Evolutionary conservation across 2,329 filamentous ascomycete genomes (phyloP).

Genomic region (Diaporthe destruens): DNA sequence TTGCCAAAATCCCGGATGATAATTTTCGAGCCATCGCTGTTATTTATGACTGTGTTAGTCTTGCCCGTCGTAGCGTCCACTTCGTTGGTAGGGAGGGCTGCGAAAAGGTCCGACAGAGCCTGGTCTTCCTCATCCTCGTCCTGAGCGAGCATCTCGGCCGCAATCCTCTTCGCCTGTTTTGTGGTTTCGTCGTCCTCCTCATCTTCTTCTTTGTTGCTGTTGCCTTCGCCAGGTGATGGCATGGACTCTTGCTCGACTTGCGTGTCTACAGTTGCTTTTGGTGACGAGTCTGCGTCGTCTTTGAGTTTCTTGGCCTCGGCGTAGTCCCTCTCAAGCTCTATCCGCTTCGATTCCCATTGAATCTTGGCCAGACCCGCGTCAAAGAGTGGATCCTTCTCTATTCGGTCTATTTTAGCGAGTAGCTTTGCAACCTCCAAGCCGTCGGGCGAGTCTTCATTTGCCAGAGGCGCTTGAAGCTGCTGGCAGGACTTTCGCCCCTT

Average conservation of each 20-base stretch:
- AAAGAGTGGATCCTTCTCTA: conserved; percentile 84
- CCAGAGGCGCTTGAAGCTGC: conserved; percentile 40
- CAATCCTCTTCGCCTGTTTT: conserved; percentile 69
- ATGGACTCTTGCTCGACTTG: conserved; percentile 42
- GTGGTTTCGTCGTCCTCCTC: conserved; percentile 61
- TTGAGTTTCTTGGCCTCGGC: conserved; percentile 61
- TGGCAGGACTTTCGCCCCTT: conserved; percentile 49
- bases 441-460: conserved; percentile 45
- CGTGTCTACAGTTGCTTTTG: conserved; percentile 45
- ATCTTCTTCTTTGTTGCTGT: conserved; percentile 49
- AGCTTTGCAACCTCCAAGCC: conserved; percentile 72
- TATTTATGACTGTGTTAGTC: conserved; percentile 67
- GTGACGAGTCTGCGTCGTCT: conserved; percentile 49
- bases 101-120: conserved; percentile 68
- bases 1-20: conserved; percentile 87
- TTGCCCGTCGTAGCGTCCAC: conserved; percentile 71
- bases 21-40: conserved; percentile 66
- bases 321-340: conserved; percentile 72
- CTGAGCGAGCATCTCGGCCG: conserved; percentile 69
- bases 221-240: conserved; percentile 46
- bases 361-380: conserved; percentile 75
- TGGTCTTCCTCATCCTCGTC: conserved; percentile 66
- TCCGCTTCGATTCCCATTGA: conserved; percentile 72
- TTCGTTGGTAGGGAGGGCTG: conserved; percentile 71
- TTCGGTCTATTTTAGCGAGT: conserved; percentile 78